Evolutionary conservation across 2,329 filamentous ascomycete species (phyloP).

Genomic region (Seiridium unicorne): DNA sequence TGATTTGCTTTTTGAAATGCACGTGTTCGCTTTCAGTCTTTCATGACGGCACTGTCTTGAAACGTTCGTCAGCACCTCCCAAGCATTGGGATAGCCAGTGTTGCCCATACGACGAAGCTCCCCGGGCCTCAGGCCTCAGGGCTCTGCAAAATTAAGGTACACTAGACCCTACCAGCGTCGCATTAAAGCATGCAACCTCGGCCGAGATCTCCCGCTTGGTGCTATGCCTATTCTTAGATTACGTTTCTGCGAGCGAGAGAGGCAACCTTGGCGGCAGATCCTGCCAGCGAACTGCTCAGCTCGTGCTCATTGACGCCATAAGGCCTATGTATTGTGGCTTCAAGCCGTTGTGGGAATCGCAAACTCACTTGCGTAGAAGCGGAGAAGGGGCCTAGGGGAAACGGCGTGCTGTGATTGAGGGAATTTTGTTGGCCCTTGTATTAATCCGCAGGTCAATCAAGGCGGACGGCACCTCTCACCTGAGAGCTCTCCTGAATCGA

Average conservation of each 20-base stretch:
- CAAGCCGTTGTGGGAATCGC: background rate
- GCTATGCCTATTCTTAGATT: slow-evolving; percentile 5
- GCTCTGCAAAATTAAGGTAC: slow-evolving; percentile 6
- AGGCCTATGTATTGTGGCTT: background rate
- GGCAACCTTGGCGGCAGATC: background rate
- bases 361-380: background rate
- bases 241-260: background rate
- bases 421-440: background rate
- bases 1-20: background rate
- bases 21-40: background rate
- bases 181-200: slow-evolving; percentile 5
- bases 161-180: slow-evolving; percentile 4
- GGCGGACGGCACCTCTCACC: background rate
- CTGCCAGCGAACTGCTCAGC: background rate
- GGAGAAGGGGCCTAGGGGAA: background rate
- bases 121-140: background rate
- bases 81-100: background rate
- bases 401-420: slow-evolving; percentile 3
- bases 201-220: slow-evolving; percentile 2
- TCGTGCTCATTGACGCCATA: background rate
- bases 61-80: background rate
- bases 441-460: background rate
- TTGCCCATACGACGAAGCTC: background rate
- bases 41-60: background rate
- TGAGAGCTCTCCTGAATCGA: background rate